phyloP scores from a whole-genome alignment of 768 basidiomycete genomes.

The Lactarius trivialis region DNA sequence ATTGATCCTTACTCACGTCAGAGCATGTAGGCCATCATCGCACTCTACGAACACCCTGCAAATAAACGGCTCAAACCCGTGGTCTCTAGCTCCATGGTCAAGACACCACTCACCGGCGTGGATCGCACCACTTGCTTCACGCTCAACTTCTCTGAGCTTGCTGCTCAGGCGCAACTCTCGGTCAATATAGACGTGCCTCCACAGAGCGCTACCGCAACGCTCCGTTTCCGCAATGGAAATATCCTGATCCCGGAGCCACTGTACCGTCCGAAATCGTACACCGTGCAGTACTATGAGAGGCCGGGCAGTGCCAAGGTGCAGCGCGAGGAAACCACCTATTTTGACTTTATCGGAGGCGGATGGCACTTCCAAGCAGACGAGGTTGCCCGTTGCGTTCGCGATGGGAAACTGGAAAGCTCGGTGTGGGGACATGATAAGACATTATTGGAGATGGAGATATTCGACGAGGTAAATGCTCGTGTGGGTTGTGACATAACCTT shows the following conservation, averaged over 20 bases:
- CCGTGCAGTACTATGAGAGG: slow-evolving; percentile 52
- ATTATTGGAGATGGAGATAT: slow-evolving; percentile 72
- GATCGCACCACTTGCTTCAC: slow-evolving; percentile 73
- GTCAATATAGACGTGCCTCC: slow-evolving; percentile 56
- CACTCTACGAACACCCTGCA: slow-evolving; percentile 71
- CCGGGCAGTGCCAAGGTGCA: slow-evolving; percentile 38
- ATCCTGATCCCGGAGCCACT: slow-evolving; percentile 61
- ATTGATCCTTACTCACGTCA: background rate
- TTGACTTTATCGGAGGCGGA: slow-evolving; percentile 36
- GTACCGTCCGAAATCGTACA: slow-evolving; percentile 60
- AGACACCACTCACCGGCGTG: slow-evolving; percentile 70
- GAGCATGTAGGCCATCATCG: slow-evolving; percentile 58
- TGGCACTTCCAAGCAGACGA: slow-evolving; percentile 89
- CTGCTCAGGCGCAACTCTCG: slow-evolving; percentile 66
- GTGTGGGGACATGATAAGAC: slow-evolving; percentile 78
- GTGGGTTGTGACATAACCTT: background rate
- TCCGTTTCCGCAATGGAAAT: slow-evolving; percentile 70
- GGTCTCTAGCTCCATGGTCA: slow-evolving; percentile 66
- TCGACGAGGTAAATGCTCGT: slow-evolving; percentile 59
- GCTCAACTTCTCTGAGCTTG: slow-evolving; percentile 59
- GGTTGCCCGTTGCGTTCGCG: slow-evolving; percentile 68
- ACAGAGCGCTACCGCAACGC: slow-evolving; percentile 46
- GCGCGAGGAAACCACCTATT: slow-evolving; percentile 51
- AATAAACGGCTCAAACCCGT: slow-evolving; percentile 57
- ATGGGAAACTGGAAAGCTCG: slow-evolving; percentile 66